Evolutionary conservation across 768 basidiomycete species (phyloP).

Genomic region (Filobasidium wieringae): DNA sequence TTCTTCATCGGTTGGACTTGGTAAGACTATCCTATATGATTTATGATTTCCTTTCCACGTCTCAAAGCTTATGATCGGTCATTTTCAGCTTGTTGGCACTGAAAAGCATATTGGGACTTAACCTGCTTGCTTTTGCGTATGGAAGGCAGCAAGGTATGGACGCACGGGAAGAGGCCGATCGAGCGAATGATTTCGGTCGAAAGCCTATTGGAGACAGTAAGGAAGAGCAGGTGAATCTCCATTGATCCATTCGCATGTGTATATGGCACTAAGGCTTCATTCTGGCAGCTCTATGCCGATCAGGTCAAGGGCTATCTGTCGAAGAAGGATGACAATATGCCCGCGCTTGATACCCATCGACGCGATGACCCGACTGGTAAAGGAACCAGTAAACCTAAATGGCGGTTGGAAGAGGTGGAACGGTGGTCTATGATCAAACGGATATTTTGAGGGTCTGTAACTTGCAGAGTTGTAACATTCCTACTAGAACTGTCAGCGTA

Average conservation of each 20-base stretch:
- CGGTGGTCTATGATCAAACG: slow-evolving; percentile 93
- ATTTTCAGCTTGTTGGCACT: slow-evolving; percentile 56
- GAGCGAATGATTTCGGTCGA: slow-evolving; percentile 75
- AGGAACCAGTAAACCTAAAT: slow-evolving; percentile 48
- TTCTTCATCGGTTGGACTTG: slow-evolving; percentile 57
- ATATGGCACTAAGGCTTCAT: neutral
- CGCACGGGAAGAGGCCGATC: slow-evolving; percentile 56
- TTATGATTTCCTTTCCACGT: neutral
- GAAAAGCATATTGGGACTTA: slow-evolving; percentile 85
- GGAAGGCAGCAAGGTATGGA: slow-evolving; percentile 65
- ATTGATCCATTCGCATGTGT: neutral
- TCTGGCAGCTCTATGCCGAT: slow-evolving; percentile 60
- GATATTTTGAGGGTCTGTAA: slow-evolving; percentile 48
- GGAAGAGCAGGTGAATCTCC: slow-evolving; percentile 59
- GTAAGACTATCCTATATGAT: slow-evolving; percentile 46
- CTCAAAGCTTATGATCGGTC: slow-evolving; percentile 8
- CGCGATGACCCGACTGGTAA: slow-evolving; percentile 17
- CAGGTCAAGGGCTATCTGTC: slow-evolving; percentile 64
- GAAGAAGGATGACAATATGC: slow-evolving; percentile 56
- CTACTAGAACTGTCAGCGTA: too few relatives aligned
- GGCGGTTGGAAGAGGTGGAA: slow-evolving; percentile 76
- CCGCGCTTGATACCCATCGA: slow-evolving; percentile 23
- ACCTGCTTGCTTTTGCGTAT: slow-evolving; percentile 71
- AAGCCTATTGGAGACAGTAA: slow-evolving; percentile 80
- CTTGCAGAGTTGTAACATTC: too few relatives aligned